Conservation (phyloP, 2,329 filamentous ascomycete genomes). For the Stemphylium beticola region DNA sequence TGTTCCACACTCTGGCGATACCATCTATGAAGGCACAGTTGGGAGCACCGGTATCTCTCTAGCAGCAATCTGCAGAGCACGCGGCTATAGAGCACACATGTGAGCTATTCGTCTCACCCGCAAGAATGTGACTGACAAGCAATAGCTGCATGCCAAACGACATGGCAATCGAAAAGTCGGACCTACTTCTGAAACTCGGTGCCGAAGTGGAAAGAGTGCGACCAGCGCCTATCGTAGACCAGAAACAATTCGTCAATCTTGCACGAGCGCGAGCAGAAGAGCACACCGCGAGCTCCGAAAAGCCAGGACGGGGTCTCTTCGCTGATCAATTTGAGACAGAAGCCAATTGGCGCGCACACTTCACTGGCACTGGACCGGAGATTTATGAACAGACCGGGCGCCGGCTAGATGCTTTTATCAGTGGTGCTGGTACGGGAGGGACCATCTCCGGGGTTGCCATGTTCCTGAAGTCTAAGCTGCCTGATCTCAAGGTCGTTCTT, state of each 20-base stretch:
- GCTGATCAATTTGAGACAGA: constrained; percentile 94
- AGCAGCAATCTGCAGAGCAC: constrained; percentile 83
- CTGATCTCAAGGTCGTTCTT: constrained; percentile 72
- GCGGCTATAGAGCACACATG: constrained; percentile 92
- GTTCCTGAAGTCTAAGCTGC: constrained; percentile 78
- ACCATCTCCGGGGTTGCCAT: constrained; percentile 87
- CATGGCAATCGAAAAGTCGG: constrained; percentile 85
- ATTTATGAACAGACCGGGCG: constrained; percentile 81
- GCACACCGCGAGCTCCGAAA: constrained; percentile 66
- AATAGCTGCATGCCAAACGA: constrained; percentile 88
- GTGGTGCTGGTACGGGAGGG: constrained; percentile 92
- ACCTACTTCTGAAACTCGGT: constrained; percentile 86
- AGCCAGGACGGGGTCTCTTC: constrained; percentile 82
- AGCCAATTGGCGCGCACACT: constrained; percentile 88
- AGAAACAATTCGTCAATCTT: constrained; percentile 91
- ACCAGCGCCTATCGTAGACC: constrained; percentile 92
- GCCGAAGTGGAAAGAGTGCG: constrained; percentile 90
- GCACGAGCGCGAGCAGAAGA: constrained; percentile 77
- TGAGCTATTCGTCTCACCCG: constrained; percentile 43
- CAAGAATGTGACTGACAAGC: constrained; percentile 13
- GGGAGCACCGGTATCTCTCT: constrained; percentile 96
- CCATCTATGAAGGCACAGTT: constrained; percentile 96
- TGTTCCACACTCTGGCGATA: constrained; percentile 81
- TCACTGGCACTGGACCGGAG: constrained; percentile 83
- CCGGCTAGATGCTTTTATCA: constrained; percentile 82